phyloP scores from a whole-genome alignment of 306 rosid genomes.

The Styphnolobium japonicum region DNA sequence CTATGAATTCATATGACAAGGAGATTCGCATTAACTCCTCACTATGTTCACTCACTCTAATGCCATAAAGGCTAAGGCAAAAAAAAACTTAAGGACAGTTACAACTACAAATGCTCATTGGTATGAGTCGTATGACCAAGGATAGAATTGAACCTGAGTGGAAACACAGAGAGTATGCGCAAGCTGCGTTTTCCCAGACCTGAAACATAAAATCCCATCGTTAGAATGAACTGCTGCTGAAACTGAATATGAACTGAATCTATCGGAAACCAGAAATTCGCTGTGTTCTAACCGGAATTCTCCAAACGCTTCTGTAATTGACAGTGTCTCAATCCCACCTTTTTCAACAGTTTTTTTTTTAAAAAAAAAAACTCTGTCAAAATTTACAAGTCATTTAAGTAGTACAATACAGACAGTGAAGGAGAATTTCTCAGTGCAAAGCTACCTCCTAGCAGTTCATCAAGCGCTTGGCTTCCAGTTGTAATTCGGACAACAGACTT shows the following conservation, averaged over 20 bases:
- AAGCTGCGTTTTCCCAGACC: slow-evolving; percentile 96
- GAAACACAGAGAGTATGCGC: slow-evolving; percentile 97
- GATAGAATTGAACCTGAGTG: slow-evolving; percentile 65
- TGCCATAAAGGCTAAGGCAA: neutral
- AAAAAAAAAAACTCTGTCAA: neutral
- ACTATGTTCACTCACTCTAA: neutral
- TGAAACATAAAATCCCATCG: slow-evolving; percentile 31
- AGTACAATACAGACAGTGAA: neutral
- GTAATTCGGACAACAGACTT: slow-evolving; percentile 78
- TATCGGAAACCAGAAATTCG: neutral
- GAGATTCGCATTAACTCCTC: neutral
- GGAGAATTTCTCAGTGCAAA: slow-evolving; percentile 16
- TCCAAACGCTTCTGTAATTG: slow-evolving; percentile 97
- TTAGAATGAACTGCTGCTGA: slow-evolving; percentile 15
- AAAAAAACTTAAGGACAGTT: neutral
- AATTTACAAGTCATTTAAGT: neutral
- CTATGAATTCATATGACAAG: neutral
- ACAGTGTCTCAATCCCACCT: slow-evolving; percentile 91
- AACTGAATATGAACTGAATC: neutral
- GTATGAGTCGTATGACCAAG: neutral
- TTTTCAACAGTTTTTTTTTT: slow-evolving; percentile 25
- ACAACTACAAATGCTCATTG: neutral
- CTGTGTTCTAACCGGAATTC: slow-evolving; percentile 70
- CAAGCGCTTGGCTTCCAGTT: slow-evolving; percentile 96
- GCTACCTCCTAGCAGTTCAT: slow-evolving; percentile 89